Conservation (phyloP, 2,329 filamentous ascomycete genomes). For the Orbilia brochopaga region DNA sequence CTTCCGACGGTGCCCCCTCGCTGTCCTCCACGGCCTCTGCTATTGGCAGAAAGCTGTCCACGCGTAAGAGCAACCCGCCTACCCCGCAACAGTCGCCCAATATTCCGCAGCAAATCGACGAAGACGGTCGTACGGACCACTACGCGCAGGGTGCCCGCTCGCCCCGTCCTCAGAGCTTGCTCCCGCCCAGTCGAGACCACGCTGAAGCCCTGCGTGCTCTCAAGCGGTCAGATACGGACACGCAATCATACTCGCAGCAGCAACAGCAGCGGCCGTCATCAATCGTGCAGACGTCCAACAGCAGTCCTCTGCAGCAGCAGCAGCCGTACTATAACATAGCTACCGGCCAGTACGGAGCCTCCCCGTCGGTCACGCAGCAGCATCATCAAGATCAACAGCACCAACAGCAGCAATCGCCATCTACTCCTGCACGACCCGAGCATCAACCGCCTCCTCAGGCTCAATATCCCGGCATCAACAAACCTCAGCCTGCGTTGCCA, state of each 20-base stretch:
- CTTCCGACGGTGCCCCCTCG: conserved; percentile 14
- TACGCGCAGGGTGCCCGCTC: conserved; percentile 21
- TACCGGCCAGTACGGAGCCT: conserved; percentile 52
- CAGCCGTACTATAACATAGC: conserved; percentile 52
- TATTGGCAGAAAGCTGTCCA: conserved; percentile 42
- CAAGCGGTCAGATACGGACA: conserved; percentile 46
- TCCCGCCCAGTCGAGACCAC: conserved; percentile 35
- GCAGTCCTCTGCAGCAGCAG: conserved; percentile 9
- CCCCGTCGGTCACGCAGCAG: conserved; percentile 51
- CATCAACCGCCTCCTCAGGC: conserved; percentile 54
- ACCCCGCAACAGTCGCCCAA: conserved; percentile 38
- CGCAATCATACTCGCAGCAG: conserved; percentile 31
- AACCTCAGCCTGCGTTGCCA: conserved; percentile 56
- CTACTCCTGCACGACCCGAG: conserved; percentile 46
- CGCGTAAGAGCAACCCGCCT: conserved; percentile 23
- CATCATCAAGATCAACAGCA: conserved; percentile 54
- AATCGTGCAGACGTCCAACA: conserved; percentile 21
- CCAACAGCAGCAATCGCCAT: conserved; percentile 52
- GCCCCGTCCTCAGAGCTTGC: conserved; percentile 45
- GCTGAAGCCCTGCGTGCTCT: conserved; percentile 46
- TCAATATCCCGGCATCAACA: conserved; percentile 60
- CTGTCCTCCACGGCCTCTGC: conserved; percentile 17
- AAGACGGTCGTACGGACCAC: conserved; percentile 7
- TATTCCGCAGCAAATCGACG: conserved; percentile 39
- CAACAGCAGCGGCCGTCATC: conserved; percentile 50